phyloP scores from a whole-genome alignment of 2,329 filamentous ascomycete genomes.

The Phaeoacremonium minimum region DNA sequence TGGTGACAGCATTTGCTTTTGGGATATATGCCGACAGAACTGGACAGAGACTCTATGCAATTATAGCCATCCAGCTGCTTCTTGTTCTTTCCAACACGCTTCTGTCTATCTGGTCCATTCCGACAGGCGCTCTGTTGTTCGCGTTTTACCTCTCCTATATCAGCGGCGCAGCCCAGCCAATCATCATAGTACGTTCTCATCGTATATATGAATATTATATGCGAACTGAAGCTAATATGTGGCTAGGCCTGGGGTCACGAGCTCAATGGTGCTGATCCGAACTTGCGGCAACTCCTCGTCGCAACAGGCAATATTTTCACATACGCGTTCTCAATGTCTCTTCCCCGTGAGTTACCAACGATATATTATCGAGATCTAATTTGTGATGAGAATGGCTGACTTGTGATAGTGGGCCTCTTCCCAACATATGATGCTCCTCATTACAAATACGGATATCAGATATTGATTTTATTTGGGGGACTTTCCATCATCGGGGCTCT shows the following conservation, averaged over 20 bases:
- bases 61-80: constrained; percentile 9
- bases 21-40: constrained; percentile 15
- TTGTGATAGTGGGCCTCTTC: constrained; percentile 19
- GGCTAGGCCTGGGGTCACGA: constrained; percentile 11
- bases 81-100: constrained; percentile 13
- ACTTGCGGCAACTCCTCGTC: constrained; percentile 13
- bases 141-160: constrained; percentile 16
- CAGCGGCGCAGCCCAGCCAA: constrained; percentile 13
- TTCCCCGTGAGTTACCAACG: constrained; percentile 9
- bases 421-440: constrained; percentile 26
- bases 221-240: background rate
- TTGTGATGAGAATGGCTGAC: background rate
- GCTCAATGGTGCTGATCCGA: constrained; percentile 12
- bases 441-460: constrained; percentile 26
- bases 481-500: constrained; percentile 13
- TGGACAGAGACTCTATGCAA: constrained; percentile 9
- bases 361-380: background rate
- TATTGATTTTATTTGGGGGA: constrained; percentile 24
- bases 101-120: constrained; percentile 10
- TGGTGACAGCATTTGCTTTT: constrained; percentile 9
- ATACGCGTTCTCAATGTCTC: constrained; percentile 10
- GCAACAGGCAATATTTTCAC: constrained; percentile 13
- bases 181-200: constrained; percentile 17
- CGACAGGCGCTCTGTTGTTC: constrained; percentile 13
- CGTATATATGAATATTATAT: background rate